Conservation (phyloP, 2,329 filamentous ascomycete species). For the Colletotrichum zoysiae region DNA sequence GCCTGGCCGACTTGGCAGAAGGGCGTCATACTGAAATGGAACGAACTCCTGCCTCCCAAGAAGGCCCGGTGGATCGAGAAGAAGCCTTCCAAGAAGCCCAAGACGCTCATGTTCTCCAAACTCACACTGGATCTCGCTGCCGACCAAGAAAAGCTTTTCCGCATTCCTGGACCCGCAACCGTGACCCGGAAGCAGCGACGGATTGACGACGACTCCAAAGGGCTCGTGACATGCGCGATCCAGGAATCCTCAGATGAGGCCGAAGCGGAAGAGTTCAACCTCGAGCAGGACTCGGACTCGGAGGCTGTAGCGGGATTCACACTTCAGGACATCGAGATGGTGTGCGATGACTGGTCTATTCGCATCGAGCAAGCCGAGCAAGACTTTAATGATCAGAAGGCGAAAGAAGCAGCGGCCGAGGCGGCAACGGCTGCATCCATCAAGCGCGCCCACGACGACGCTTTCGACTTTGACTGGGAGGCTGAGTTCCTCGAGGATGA, state of each 20-base stretch:
- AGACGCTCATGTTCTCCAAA: slow-evolving; percentile 87
- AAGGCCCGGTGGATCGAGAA: slow-evolving; percentile 84
- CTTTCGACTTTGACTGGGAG: slow-evolving; percentile 71
- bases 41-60: slow-evolving; percentile 85
- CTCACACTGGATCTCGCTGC: slow-evolving; percentile 86
- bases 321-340: slow-evolving; percentile 83
- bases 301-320: slow-evolving; percentile 81
- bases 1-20: slow-evolving; percentile 86
- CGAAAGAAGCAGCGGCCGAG: slow-evolving; percentile 46
- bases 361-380: slow-evolving; percentile 65
- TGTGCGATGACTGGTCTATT: slow-evolving; percentile 88
- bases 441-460: slow-evolving; percentile 42
- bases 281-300: slow-evolving; percentile 66
- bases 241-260: slow-evolving; percentile 58
- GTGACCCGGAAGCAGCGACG: slow-evolving; percentile 67
- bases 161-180: slow-evolving; percentile 73
- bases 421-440: slow-evolving; percentile 42
- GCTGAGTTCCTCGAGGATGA: slow-evolving; percentile 68
- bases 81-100: slow-evolving; percentile 81
- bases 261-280: slow-evolving; percentile 57
- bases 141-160: slow-evolving; percentile 89
- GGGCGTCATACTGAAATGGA: slow-evolving; percentile 81
- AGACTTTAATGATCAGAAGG: slow-evolving; percentile 50
- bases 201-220: slow-evolving; percentile 63
- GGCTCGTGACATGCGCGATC: slow-evolving; percentile 59